These are phyloP conservation scores for Hymenoscyphus fructigenus DNA, from an alignment of 2,329 filamentous ascomycete species.

Conservation along the genomic window DNA sequence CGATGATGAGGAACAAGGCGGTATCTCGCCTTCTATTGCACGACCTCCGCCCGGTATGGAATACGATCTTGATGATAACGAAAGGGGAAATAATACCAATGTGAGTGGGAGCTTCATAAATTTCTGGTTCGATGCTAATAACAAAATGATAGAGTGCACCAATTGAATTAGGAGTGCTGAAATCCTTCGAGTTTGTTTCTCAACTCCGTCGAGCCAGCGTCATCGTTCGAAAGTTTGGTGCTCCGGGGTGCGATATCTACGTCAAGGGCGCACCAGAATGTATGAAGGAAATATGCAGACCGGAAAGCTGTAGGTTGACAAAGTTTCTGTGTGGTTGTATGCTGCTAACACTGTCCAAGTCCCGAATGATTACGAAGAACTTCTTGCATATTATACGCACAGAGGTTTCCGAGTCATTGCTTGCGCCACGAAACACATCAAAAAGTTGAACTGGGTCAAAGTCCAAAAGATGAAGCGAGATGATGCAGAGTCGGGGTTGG, in stretches of 20 bases:
- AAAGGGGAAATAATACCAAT: slow-evolving; percentile 34
- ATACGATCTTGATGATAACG: slow-evolving; percentile 54
- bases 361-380: slow-evolving; percentile 84
- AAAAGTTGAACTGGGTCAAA: slow-evolving; percentile 88
- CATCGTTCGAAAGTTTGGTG: slow-evolving; percentile 83
- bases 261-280: slow-evolving; percentile 97
- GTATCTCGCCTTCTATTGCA: slow-evolving; percentile 84
- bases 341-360: slow-evolving; percentile 47
- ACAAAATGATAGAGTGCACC: slow-evolving; percentile 43
- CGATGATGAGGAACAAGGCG: slow-evolving; percentile 72
- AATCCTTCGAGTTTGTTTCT: slow-evolving; percentile 92
- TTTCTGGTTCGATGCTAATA: background rate
- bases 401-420: slow-evolving; percentile 95
- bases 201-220: slow-evolving; percentile 91
- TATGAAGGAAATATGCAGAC: slow-evolving; percentile 87
- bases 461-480: slow-evolving; percentile 88
- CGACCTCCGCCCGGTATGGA: slow-evolving; percentile 67
- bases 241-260: slow-evolving; percentile 80
- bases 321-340: background rate
- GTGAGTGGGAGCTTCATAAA: slow-evolving; percentile 18
- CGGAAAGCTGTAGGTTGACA: slow-evolving; percentile 67
- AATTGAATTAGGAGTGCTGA: slow-evolving; percentile 86
- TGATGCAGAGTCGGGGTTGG: slow-evolving; percentile 78
- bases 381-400: slow-evolving; percentile 88
- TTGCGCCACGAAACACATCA: slow-evolving; percentile 85